These are phyloP conservation scores for Sugiyamaella japonica DNA, from an alignment of 1,139 yeast species.

Conservation along the genomic window DNA sequence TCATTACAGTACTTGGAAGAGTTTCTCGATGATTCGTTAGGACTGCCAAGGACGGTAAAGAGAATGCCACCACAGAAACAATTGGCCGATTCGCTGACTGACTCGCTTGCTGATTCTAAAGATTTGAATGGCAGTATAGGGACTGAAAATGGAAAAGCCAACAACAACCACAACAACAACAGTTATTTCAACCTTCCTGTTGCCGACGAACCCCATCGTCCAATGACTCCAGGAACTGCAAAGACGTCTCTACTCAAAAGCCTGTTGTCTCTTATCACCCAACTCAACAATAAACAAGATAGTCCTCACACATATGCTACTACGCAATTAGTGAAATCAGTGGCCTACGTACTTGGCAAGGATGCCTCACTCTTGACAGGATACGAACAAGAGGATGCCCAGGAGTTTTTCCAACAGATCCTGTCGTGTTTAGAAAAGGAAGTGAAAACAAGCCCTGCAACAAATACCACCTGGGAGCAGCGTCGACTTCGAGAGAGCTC, in stretches of 20 bases:
- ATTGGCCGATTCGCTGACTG: too few species aligned
- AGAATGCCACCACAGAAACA: not conserved
- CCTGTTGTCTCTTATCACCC: slow-evolving; percentile 32
- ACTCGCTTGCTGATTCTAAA: not conserved
- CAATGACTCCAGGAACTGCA: slow-evolving; percentile 15
- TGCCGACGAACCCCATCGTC: slow-evolving; percentile 1
- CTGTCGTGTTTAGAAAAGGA: slow-evolving; percentile 74
- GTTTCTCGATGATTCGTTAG: slow-evolving; percentile 50
- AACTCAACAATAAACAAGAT: slow-evolving; percentile 40
- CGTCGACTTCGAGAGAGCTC: slow-evolving; percentile 13
- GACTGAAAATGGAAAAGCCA: not conserved
- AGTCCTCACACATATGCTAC: slow-evolving; percentile 57
- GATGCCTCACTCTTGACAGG: slow-evolving; percentile 76
- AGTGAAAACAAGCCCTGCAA: slow-evolving; percentile 21
- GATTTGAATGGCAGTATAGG: not conserved
- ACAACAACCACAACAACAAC: not conserved
- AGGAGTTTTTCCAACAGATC: slow-evolving; percentile 84
- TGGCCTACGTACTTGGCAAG: slow-evolving; percentile 82
- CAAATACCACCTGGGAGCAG: slow-evolving; percentile 12
- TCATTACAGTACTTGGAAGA: slow-evolving; percentile 62
- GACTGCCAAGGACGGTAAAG: slow-evolving; percentile 5
- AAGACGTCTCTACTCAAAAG: slow-evolving; percentile 26
- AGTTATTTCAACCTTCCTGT: slow-evolving; percentile 2
- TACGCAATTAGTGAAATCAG: slow-evolving; percentile 58
- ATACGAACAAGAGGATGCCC: slow-evolving; percentile 92